Conservation (phyloP, 139 green algal genomes). For the Tetratostichococcus sp. region DNA sequence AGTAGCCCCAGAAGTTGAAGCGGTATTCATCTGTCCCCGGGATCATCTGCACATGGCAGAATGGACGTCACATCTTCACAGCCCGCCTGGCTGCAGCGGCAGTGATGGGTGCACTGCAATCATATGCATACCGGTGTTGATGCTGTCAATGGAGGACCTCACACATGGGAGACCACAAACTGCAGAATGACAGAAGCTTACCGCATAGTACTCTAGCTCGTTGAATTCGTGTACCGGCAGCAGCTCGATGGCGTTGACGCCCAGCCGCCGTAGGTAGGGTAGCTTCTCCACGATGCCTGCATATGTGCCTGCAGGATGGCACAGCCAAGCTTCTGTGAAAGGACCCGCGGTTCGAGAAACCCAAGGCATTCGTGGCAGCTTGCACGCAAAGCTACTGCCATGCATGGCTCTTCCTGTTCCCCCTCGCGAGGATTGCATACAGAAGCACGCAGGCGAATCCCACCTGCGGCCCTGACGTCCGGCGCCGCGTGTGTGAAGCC, state of each 20-base stretch:
- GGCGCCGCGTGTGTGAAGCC: conserved; percentile 85
- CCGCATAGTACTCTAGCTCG: conserved; percentile 95
- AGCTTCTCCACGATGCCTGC: conserved; percentile 79
- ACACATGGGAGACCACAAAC: neutral
- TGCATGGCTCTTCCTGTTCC: no score
- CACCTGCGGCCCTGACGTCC: conserved; percentile 45
- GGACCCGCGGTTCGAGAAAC: no score
- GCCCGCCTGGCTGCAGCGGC: no score
- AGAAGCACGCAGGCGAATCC: no score
- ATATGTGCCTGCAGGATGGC: conserved; percentile 73
- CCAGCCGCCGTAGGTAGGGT: conserved; percentile 87
- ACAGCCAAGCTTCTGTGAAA: neutral
- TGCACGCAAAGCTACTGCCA: no score
- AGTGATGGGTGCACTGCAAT: no score
- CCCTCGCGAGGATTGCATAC: no score
- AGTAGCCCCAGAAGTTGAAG: conserved; percentile 99
- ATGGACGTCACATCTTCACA: no score
- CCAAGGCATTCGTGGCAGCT: no score
- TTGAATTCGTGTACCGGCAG: conserved; percentile 97
- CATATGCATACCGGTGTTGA: no score
- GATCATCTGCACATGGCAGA: conserved; percentile 20
- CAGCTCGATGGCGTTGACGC: conserved; percentile 95
- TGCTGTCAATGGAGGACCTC: neutral
- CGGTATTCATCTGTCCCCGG: conserved; percentile 44
- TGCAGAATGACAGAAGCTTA: neutral